Conservation (phyloP, 2,329 filamentous ascomycete genomes). For the Knufia petricola region DNA sequence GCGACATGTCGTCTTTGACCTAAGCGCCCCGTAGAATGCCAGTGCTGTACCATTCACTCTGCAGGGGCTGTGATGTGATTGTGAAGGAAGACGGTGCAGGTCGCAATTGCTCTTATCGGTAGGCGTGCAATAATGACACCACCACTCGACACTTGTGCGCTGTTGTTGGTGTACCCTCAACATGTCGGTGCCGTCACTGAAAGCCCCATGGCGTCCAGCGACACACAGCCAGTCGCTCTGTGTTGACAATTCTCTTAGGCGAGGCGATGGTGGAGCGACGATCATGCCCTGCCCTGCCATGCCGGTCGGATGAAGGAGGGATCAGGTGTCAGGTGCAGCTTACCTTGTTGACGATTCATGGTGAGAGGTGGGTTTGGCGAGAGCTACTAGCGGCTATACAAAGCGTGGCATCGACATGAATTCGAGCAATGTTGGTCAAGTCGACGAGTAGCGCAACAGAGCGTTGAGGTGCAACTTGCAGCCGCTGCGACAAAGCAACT, state of each 20-base stretch:
- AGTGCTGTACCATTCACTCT: neutral
- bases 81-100: too few species aligned
- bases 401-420: neutral
- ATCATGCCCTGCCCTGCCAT: too few species aligned
- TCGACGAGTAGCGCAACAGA: neutral
- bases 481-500: neutral
- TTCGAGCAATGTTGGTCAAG: neutral
- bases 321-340: neutral
- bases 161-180: too few species aligned
- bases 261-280: neutral
- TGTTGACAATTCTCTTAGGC: too few species aligned
- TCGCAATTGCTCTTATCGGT: too few species aligned
- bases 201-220: too few species aligned
- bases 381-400: neutral
- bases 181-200: too few species aligned
- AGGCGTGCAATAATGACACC: too few species aligned
- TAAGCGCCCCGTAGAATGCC: too few species aligned
- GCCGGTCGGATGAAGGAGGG: neutral
- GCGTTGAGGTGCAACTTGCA: neutral
- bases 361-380: neutral
- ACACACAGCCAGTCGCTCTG: too few species aligned
- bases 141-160: too few species aligned
- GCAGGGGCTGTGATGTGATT: neutral
- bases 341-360: constrained; percentile 11
- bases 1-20: too few species aligned